A percentile compares a stretch with the other conserved stretches of the same genome.
phyloP scores from a whole-genome alignment of 495 filamentous ascomycete genomes.

The Entonaema liquescens region DNA sequence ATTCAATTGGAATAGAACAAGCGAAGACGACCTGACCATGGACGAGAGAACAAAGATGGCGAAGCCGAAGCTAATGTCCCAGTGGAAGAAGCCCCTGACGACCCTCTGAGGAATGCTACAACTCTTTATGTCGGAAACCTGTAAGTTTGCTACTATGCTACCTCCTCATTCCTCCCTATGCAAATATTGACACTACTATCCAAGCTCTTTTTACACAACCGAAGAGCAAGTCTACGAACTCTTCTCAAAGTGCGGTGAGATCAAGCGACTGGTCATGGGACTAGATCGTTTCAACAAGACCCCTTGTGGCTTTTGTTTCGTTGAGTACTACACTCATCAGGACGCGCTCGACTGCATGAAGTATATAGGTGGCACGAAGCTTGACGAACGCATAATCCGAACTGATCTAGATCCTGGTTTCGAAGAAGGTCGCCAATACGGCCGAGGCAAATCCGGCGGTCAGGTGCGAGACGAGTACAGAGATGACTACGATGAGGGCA shows the following conservation, averaged over 20 bases:
- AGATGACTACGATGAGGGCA: conserved; percentile 93
- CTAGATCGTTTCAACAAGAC: conserved; percentile 96
- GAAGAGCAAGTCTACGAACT: conserved; percentile 99
- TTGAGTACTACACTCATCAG: conserved; percentile 97
- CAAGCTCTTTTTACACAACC: conserved; percentile 98
- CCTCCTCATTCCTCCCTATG: not conserved
- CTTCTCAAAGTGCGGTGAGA: conserved; percentile 96
- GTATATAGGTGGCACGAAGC: conserved; percentile 97
- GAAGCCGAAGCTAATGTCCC: conserved; percentile 57
- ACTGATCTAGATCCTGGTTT: conserved; percentile 98
- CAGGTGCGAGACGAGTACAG: conserved; percentile 98
- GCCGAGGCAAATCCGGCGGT: conserved; percentile 87
- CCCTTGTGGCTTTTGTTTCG: conserved; percentile 98
- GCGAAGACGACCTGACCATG: conserved; percentile 67
- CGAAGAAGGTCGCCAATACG: conserved; percentile 94
- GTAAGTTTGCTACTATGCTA: conserved; percentile 59
- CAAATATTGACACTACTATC: not conserved
- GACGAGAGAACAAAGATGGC: conserved; percentile 66
- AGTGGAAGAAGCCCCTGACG: conserved; percentile 65
- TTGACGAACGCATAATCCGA: conserved; percentile 95
- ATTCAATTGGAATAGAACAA: conserved; percentile 60
- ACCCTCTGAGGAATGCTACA: conserved; percentile 84
- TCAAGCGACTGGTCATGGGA: conserved; percentile 98
- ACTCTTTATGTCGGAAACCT: conserved; percentile 98
- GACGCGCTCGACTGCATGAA: conserved; percentile 98